Evolutionary conservation across 106 monocot species (phyloP), one percentile per base, ranked within the genome.

Genomic region (Acorus calamus): DNA sequence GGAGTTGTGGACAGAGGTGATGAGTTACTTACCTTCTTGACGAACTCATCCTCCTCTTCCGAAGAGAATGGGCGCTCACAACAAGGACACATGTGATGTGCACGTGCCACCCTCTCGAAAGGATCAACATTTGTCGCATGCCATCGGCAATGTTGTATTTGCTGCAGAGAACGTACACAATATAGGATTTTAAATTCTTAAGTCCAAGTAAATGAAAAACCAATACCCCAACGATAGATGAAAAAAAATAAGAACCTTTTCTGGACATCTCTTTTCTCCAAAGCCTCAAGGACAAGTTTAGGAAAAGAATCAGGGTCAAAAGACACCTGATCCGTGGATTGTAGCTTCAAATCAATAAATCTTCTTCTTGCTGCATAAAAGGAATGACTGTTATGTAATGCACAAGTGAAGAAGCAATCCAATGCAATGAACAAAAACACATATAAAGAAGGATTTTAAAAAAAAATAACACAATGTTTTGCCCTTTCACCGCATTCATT

Each of bases 101-200:
- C 76, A 67, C 96, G 87, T 53, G 96, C 96, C 67, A 98, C 83
- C 69, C 81, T 78, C 75, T 98, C 96, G 83, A 98, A 98, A 54
- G 96, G 96, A 59, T 91, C 96, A 81, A 92, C 96, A 98, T 92
- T 75, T 98, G 83, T 8, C 91, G 67, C 91, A 98, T 98, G 47
- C 96, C 96, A 79, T 98, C 85, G n/a, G 88, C 96, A 58, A 85
- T 88, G 61, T 81, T 98, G 58, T 81, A 88, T 73, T 92, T 92
- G 74, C 96, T 92, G 82, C 62, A 80, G 49, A 10, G 2, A 56
- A 51, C 42, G 44, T 55, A 28, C 14, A 14, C 13, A 44, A n/a
- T 14, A 3, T 48, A 47, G 53, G 2, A 2, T 44, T 64, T 43
- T 42, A 50, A 10, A 57, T 46, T 43, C 14, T 44, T 11, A 57